Evolutionary conservation across 129 eudicot genomes (phyloP).

Genomic region (Rutidosis leptorrhynchoides): DNA sequence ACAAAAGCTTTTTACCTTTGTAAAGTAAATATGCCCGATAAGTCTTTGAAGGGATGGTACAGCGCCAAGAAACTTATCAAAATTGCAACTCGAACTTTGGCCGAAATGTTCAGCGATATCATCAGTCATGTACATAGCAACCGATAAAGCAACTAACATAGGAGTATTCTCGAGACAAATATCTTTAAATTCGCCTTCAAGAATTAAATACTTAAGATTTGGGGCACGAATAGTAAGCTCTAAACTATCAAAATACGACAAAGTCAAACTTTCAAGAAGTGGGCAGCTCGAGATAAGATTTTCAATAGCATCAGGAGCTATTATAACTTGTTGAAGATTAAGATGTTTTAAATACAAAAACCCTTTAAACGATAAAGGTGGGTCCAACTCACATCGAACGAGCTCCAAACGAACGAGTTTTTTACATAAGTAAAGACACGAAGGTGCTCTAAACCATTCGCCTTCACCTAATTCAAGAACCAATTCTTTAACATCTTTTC

Average conservation of each 20-base stretch:
- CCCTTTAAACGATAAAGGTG: conserved; percentile 67
- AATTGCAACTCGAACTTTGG: conserved; percentile 84
- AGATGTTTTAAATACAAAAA: conserved; percentile 58
- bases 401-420: conserved; percentile 74
- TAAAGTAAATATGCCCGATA: conserved; percentile 78
- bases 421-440: conserved; percentile 56
- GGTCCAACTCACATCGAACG: conserved; percentile 85
- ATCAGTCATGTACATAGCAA: conserved; percentile 82
- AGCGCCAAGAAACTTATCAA: conserved; percentile 86
- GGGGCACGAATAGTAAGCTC: conserved; percentile 84
- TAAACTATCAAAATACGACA: conserved; percentile 84
- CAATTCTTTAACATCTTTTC: conserved; percentile 71
- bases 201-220: conserved; percentile 61
- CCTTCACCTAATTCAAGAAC: conserved; percentile 79
- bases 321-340: conserved; percentile 78
- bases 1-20: conserved; percentile 52
- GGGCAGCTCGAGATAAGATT: conserved; percentile 76
- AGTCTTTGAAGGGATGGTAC: conserved; percentile 79
- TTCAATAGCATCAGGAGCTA: conserved; percentile 69
- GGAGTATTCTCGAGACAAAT: conserved; percentile 82
- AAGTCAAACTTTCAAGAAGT: conserved; percentile 80
- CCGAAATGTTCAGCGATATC: conserved; percentile 77
- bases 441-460: conserved; percentile 87
- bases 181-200: conserved; percentile 95
- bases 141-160: conserved; percentile 55